Evolutionary conservation across 116 monocot genomes (phyloP).

Genomic region (Cymodocea nodosa): DNA sequence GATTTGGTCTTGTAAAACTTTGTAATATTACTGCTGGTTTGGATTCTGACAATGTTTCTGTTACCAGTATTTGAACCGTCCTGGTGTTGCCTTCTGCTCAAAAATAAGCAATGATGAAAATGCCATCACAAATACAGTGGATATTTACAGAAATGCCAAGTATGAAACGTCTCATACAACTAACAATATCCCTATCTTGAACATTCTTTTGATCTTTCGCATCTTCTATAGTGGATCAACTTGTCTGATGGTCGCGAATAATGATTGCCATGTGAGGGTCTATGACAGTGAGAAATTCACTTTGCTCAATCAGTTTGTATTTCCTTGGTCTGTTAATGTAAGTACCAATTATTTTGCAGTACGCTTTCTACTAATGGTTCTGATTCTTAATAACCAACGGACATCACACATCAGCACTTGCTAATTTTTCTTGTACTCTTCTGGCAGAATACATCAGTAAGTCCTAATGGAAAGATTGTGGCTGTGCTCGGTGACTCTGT

Average conservation of each 20-base stretch:
- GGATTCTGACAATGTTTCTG: background rate
- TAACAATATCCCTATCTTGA: background rate
- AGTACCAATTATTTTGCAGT: slow-evolving; percentile 8
- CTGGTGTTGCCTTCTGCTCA: slow-evolving; percentile 50
- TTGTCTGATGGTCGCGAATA: slow-evolving; percentile 51
- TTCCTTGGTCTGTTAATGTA: slow-evolving; percentile 82
- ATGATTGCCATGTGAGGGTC: slow-evolving; percentile 59
- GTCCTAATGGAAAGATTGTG: slow-evolving; percentile 61
- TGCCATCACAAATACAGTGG: slow-evolving; percentile 80
- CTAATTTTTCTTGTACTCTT: background rate
- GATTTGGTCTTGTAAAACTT: background rate
- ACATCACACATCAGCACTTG: background rate
- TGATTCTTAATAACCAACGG: background rate
- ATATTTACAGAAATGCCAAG: slow-evolving; percentile 34
- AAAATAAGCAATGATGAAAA: slow-evolving; percentile 46
- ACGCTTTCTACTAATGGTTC: background rate
- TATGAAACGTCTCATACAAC: slow-evolving; percentile 10
- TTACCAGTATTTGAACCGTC: slow-evolving; percentile 39
- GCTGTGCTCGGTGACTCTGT: slow-evolving; percentile 73
- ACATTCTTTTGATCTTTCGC: background rate
- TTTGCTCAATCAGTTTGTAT: slow-evolving; percentile 31
- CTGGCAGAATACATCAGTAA: slow-evolving; percentile 39
- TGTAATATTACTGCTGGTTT: background rate
- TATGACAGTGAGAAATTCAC: slow-evolving; percentile 41
- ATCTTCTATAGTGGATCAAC: slow-evolving; percentile 34